Conservation (phyloP, 331 rosid genomes). For the Arachis monticola region DNA sequence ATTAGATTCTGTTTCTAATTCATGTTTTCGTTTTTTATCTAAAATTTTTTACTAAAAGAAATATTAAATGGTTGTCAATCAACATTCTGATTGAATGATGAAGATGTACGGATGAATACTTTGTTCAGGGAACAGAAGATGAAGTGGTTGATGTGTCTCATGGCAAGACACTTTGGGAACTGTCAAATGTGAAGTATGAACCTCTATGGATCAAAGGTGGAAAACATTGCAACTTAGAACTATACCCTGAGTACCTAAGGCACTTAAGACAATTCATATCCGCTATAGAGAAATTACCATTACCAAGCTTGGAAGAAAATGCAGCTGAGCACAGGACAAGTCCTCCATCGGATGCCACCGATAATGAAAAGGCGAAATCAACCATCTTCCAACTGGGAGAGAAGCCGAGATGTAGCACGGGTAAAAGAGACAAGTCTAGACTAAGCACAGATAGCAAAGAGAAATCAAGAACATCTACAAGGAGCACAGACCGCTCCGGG, state of each 20-base stretch:
- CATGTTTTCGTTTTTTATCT: too few species aligned
- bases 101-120: background rate
- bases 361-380: conserved; percentile 49
- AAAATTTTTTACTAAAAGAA: too few species aligned
- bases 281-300: conserved; percentile 76
- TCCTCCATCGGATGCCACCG: background rate
- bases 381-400: conserved; percentile 45
- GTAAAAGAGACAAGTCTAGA: conserved; percentile 56
- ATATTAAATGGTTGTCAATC: too few species aligned
- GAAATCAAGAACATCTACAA: conserved; percentile 58
- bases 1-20: too few species aligned
- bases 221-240: conserved; percentile 80
- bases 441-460: conserved; percentile 54
- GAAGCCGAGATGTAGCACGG: conserved; percentile 54
- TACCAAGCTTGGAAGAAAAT: conserved; percentile 52
- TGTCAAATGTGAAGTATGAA: conserved; percentile 82
- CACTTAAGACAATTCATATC: conserved; percentile 81
- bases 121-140: conserved; percentile 76
- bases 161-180: conserved; percentile 88
- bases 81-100: too few species aligned
- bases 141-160: conserved; percentile 90
- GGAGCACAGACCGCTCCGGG: conserved; percentile 76
- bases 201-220: conserved; percentile 91
- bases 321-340: conserved; percentile 24
- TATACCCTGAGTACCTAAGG: conserved; percentile 76